Base-by-base conservation (phyloP, 495 filamentous ascomycete genomes). In the Penicillium daleae region DNA sequence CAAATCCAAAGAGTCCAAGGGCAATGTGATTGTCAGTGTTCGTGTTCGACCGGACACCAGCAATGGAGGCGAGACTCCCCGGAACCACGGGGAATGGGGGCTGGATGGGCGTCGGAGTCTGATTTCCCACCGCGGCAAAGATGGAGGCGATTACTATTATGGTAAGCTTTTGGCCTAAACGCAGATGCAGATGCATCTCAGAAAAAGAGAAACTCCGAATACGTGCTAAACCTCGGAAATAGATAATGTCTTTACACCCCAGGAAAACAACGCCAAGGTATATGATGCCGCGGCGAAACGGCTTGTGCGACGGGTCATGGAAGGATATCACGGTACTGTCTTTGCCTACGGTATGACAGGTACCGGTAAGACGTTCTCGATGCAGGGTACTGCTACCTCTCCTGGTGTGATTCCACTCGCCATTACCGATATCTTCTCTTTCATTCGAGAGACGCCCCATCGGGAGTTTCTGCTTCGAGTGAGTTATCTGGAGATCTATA, bases 331-430 rank as follows among this genome's bases (percentile, higher is more conserved):
- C 72, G 95, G 93, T 58, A 99, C 95, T 1, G 95, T 99, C 17
- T 99, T 99, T 69, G 95, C 95, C 21, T 99, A 99, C 76, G 95
- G 95, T 69, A 97, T 98, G 96, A 99, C 95, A 24, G 95, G 95
- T 42, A 99, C 95, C 3, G 95, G 95, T 46, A 99, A 99, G 75
- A 99, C 95, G 10, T 99, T 97, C 67, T 97, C 93, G 49, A 99
- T 99, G 95, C 95, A 99, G 76, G 95, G 95, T 61, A 99, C 95
- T 26, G 93, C 95, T 52, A 92, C 90, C 5, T 96, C 90, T n/a
- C 95, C 95, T 3, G 95, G 95, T 74, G 95, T 99, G 32, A 99
- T 99, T 52, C 95, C 95, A 10, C 82, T 99, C 24, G 95, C 95
- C 56, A 97, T 99, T 67, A 97, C 93, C 52, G 95, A 99, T 70